phyloP scores from a whole-genome alignment of 2,329 filamentous ascomycete species.

The Phialophora expanda region DNA sequence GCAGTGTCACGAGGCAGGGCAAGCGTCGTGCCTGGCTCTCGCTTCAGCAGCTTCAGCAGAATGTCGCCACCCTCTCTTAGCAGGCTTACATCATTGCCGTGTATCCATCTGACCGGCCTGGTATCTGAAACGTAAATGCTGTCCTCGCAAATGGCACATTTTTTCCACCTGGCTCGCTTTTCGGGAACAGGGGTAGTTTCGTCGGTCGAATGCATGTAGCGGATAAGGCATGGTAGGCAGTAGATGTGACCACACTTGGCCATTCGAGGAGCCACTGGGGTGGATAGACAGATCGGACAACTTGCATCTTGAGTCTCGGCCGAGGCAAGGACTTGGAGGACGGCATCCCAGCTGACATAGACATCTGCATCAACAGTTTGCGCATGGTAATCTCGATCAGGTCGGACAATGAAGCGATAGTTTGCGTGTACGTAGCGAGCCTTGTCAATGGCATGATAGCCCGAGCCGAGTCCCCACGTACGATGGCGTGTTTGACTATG shows the following conservation, averaged over 20 bases:
- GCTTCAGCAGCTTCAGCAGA: constrained; percentile 81
- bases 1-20: constrained; percentile 83
- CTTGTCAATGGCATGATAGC: constrained; percentile 89
- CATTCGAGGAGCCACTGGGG: constrained; percentile 93
- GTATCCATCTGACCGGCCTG: constrained; percentile 86
- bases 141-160: constrained; percentile 95
- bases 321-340: constrained; percentile 90
- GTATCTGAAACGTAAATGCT: constrained; percentile 90
- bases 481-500: constrained; percentile 71
- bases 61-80: constrained; percentile 87
- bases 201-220: constrained; percentile 93
- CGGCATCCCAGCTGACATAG: constrained; percentile 86
- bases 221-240: constrained; percentile 87
- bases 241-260: constrained; percentile 97
- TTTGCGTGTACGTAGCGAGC: constrained; percentile 93
- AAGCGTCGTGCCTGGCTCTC: constrained; percentile 79
- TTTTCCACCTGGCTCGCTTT: constrained; percentile 82
- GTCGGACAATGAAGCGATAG: constrained; percentile 93
- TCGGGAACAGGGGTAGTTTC: constrained; percentile 64
- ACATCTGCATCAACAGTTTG: constrained; percentile 87
- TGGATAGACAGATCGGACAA: constrained; percentile 93
- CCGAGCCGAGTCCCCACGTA: constrained; percentile 84
- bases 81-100: constrained; percentile 80
- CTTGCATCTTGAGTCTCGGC: constrained; percentile 84
- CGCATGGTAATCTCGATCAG: constrained; percentile 75